Conservation (phyloP, 148 eudicot species). For the Linanthus parryae region DNA sequence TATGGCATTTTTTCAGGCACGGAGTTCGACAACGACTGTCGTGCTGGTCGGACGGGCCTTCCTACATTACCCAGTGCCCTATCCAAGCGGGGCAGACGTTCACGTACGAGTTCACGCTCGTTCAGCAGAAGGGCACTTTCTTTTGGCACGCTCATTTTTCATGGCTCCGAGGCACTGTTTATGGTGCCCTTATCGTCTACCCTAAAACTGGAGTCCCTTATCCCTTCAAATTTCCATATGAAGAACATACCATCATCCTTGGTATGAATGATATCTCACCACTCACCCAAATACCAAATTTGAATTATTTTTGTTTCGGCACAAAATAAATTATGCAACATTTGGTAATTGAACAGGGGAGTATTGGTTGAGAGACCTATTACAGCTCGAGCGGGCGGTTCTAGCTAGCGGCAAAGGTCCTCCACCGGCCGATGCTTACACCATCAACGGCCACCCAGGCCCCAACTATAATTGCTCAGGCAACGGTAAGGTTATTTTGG, state of each 20-base stretch:
- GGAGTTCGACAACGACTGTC: not conserved
- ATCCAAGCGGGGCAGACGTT: conserved; percentile 1
- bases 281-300: no score
- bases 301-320: no score
- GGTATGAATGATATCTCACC: conserved; percentile 19
- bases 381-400: conserved; percentile 44
- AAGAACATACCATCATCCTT: conserved; percentile 47
- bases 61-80: not conserved
- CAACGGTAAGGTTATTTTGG: no score
- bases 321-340: no score
- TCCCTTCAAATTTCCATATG: conserved; percentile 46
- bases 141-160: conserved; percentile 70
- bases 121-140: conserved; percentile 59
- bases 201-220: conserved; percentile 56
- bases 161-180: conserved; percentile 68
- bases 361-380: conserved; percentile 44
- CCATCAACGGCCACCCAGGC: conserved; percentile 63
- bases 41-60: not conserved
- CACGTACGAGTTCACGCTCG: conserved; percentile 11
- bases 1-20: conserved; percentile 20
- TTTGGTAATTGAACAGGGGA: conserved; percentile 35
- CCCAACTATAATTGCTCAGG: conserved; percentile 52
- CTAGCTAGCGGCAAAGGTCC: conserved; percentile 55
- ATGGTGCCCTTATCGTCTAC: conserved; percentile 57
- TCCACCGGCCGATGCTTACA: conserved; percentile 51